Evolutionary conservation across 768 basidiomycete genomes (phyloP).

Genomic region (Suillus bovinus): DNA sequence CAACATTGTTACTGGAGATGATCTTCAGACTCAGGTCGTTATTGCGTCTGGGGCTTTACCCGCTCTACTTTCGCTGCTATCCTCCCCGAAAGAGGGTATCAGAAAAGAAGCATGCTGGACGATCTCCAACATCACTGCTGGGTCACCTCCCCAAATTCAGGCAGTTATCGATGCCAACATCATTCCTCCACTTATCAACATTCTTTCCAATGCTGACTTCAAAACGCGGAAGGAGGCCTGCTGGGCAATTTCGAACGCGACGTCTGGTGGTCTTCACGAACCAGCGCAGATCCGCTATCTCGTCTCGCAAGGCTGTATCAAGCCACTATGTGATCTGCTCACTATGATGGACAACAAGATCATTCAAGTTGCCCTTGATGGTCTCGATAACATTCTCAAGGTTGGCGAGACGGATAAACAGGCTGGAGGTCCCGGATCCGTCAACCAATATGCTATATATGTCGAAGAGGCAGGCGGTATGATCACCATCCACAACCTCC

Average conservation of each 20-base stretch:
- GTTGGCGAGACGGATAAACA: conserved; percentile 95
- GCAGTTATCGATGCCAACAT: conserved; percentile 97
- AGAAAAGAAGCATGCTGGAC: conserved; percentile 99
- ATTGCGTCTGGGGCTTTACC: conserved; percentile 97
- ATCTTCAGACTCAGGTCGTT: conserved; percentile 98
- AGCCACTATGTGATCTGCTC: conserved; percentile 94
- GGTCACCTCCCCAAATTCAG: conserved; percentile 96
- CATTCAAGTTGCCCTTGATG: conserved; percentile 97
- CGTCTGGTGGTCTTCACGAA: conserved; percentile 95
- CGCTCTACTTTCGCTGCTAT: conserved; percentile 88
- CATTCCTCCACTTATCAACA: conserved; percentile 97
- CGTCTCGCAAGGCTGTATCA: conserved; percentile 97
- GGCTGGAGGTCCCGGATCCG: conserved; percentile 74
- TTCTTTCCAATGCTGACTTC: conserved; percentile 96
- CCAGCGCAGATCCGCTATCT: conserved; percentile 97
- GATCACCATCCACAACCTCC: conserved; percentile 98
- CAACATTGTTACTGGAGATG: conserved; percentile 99
- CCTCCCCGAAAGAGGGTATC: conserved; percentile 97
- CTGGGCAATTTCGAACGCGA: conserved; percentile 99
- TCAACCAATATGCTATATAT: conserved; percentile 90
- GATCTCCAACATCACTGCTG: conserved; percentile 98
- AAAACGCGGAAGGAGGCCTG: conserved; percentile 99
- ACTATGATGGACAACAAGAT: conserved; percentile 99
- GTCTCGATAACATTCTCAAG: conserved; percentile 97
- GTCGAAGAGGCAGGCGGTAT: conserved; percentile 99